These are phyloP conservation scores for Paramarasmius palmivorus DNA, from an alignment of 1,284 basidiomycete species.

Conservation along the genomic window DNA sequence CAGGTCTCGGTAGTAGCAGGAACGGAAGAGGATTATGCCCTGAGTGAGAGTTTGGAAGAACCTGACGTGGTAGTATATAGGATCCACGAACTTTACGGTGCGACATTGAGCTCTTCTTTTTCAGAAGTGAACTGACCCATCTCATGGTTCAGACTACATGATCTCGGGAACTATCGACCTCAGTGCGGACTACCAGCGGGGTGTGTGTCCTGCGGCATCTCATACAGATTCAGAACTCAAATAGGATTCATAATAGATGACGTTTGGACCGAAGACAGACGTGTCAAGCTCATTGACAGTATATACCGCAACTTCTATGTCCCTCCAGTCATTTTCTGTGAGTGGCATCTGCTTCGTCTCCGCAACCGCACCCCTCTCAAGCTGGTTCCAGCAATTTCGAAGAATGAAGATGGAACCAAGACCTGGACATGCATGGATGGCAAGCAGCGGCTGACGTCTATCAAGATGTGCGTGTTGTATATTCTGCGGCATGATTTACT, in stretches of 20 bases:
- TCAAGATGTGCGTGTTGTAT: constrained; percentile 47
- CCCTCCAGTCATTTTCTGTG: constrained; percentile 76
- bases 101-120: too few relatives aligned
- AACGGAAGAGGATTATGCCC: too few relatives aligned
- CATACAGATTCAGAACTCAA: background rate
- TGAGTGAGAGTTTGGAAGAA: too few relatives aligned
- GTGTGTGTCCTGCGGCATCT: too few relatives aligned
- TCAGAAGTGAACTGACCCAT: too few relatives aligned
- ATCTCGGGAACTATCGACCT: too few relatives aligned
- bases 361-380: background rate
- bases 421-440: constrained; percentile 72
- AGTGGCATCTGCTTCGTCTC: constrained; percentile 12
- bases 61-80: too few relatives aligned
- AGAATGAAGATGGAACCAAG: constrained; percentile 60
- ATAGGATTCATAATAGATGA: too few relatives aligned
- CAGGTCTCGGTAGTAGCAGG: too few relatives aligned
- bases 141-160: too few relatives aligned
- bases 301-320: constrained; percentile 74
- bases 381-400: constrained; percentile 39
- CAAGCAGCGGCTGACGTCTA: constrained; percentile 76
- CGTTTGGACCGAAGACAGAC: constrained; percentile 71
- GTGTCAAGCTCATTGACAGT: constrained; percentile 70
- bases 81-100: too few relatives aligned
- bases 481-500: background rate
- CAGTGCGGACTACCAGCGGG: too few relatives aligned